These are phyloP conservation scores for Melaleuca quinquenervia DNA, from an alignment of 345 rosid species.

Conservation along the genomic window DNA sequence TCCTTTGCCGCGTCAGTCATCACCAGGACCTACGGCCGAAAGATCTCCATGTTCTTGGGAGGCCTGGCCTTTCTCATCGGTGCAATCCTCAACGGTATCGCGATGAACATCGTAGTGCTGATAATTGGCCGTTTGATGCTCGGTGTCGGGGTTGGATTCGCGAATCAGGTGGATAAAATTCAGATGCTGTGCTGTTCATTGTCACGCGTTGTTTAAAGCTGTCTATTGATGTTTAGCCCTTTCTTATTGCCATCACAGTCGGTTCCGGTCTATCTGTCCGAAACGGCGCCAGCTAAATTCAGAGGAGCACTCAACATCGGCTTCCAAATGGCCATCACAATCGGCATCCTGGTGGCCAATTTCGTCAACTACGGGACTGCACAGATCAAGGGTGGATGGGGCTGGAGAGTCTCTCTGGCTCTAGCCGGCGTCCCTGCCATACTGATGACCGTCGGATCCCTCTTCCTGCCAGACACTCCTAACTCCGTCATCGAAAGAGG, in stretches of 20 bases:
- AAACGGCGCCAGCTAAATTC: conserved; percentile 67
- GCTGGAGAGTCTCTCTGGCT: conserved; percentile 66
- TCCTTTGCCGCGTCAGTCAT: neutral
- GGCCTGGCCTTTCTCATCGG: conserved; percentile 19
- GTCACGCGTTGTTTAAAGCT: neutral
- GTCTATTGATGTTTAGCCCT: neutral
- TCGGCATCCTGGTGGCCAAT: conserved; percentile 59
- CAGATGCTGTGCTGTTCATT: neutral
- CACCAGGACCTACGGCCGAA: conserved; percentile 12
- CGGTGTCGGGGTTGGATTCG: conserved; percentile 33
- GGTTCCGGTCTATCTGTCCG: conserved; percentile 69
- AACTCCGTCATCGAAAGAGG: conserved; percentile 75
- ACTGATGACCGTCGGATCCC: conserved; percentile 51
- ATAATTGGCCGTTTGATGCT: conserved; percentile 21
- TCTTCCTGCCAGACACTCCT: conserved; percentile 66
- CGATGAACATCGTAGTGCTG: conserved; percentile 9
- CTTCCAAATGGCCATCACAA: conserved; percentile 66
- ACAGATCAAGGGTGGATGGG: conserved; percentile 41
- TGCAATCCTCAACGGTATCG: conserved; percentile 15
- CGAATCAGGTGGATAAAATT: conserved; percentile 47
- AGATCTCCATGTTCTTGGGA: conserved; percentile 5
- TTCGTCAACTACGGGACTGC: conserved; percentile 55
- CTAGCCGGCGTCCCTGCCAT: conserved; percentile 62
- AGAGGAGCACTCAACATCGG: conserved; percentile 80
- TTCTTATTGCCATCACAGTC: conserved; percentile 13